phyloP scores from a whole-genome alignment of 2,329 filamentous ascomycete species.

The Dothideomycetidae sp. region DNA sequence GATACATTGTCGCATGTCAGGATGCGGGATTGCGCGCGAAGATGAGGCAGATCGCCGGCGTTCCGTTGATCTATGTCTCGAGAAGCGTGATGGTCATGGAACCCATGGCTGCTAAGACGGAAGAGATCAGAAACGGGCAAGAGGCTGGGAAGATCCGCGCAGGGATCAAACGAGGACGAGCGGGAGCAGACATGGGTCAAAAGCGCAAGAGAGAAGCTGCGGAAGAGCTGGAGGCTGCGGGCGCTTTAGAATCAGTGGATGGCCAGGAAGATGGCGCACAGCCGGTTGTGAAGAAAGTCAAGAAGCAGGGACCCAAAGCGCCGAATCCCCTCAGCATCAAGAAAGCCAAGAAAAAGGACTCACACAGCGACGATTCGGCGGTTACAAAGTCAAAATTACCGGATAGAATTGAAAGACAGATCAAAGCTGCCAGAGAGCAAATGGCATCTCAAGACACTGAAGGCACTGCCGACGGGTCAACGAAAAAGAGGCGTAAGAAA shows the following conservation, averaged over 20 bases:
- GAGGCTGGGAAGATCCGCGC: conserved; percentile 62
- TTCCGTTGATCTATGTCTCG: conserved; percentile 65
- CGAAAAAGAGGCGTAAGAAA: no score
- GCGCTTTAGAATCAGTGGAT: conserved; percentile 12
- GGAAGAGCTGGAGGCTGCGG: conserved; percentile 14
- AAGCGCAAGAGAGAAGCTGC: conserved; percentile 21
- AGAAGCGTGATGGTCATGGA: conserved; percentile 67
- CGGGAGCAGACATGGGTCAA: conserved; percentile 10
- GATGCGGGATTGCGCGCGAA: conserved; percentile 47
- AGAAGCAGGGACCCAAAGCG: conserved; percentile 48
- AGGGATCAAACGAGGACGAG: conserved; percentile 38
- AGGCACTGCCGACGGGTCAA: neutral
- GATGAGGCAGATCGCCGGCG: conserved; percentile 54
- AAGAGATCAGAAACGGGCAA: conserved; percentile 48
- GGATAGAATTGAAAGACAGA: conserved; percentile 2
- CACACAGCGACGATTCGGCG: neutral
- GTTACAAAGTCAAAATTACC: conserved; percentile 6
- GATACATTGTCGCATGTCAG: conserved; percentile 66
- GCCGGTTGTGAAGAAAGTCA: conserved; percentile 35
- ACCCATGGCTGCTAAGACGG: conserved; percentile 57
- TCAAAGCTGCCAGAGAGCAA: neutral
- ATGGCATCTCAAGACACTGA: neutral
- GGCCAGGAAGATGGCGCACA: conserved; percentile 21
- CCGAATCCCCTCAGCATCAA: conserved; percentile 59
- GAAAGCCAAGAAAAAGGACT: conserved; percentile 45